Evolutionary conservation across 2,329 filamentous ascomycete species (phyloP).

Genomic region (Fusarium tuaranense): DNA sequence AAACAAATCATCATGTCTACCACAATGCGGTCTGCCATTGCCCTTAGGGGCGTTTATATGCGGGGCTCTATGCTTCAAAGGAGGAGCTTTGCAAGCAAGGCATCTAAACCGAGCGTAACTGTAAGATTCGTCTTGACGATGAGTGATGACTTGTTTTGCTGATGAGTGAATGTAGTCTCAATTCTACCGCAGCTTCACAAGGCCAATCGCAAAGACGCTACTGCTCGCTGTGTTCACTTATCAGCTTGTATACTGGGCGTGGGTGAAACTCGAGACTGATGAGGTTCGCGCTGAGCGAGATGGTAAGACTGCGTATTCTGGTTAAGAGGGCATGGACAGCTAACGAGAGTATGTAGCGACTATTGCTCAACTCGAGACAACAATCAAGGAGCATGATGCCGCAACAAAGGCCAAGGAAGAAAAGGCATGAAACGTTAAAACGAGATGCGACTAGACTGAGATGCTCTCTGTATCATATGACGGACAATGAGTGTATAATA

Average conservation of each 20-base stretch:
- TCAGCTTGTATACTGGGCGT: conserved; percentile 80
- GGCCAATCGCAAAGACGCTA: conserved; percentile 79
- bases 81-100: conserved; percentile 44
- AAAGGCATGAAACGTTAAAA: conserved; percentile 21
- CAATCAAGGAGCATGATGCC: conserved; percentile 51
- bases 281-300: conserved; percentile 72
- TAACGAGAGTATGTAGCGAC: conserved; percentile 40
- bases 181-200: conserved; percentile 81
- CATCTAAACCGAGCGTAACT: conserved; percentile 41
- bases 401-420: conserved; percentile 32
- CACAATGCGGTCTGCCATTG: conserved; percentile 22
- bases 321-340: conserved; percentile 6
- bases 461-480: not conserved
- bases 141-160: not conserved
- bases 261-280: conserved; percentile 79
- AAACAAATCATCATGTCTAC: conserved; percentile 9
- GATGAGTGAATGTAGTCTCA: conserved; percentile 57
- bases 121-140: conserved; percentile 20
- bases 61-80: not conserved
- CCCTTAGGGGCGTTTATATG: not conserved
- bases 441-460: not conserved
- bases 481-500: not conserved
- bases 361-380: conserved; percentile 53
- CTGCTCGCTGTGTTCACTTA: conserved; percentile 83
- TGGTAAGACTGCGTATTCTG: conserved; percentile 55